These are phyloP conservation scores for Biscogniauxia sp. DNA, from an alignment of 2,329 filamentous ascomycete species.

Conservation along the genomic window DNA sequence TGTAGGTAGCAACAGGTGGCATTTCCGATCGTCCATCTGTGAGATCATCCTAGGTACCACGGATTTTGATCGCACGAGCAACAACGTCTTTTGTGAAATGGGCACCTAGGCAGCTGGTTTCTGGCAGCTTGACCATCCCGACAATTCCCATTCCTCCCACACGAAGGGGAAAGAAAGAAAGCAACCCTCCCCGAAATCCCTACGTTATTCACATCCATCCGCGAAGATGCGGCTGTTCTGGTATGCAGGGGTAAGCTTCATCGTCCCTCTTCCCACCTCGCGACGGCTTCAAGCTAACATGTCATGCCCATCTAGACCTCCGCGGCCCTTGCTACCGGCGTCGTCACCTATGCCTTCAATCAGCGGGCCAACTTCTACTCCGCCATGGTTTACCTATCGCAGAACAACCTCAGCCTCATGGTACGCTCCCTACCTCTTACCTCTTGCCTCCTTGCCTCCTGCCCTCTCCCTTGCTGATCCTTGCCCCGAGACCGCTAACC, in stretches of 20 bases:
- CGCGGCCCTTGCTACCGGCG: conserved; percentile 76
- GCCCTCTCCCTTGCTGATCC: conserved; percentile 1
- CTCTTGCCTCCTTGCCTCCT: too few relatives aligned
- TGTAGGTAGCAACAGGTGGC: conserved; percentile 22
- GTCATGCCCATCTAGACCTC: conserved; percentile 58
- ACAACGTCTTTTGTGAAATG: conserved; percentile 30
- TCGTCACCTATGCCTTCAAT: conserved; percentile 87
- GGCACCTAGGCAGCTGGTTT: conserved; percentile 33
- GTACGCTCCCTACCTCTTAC: too few relatives aligned
- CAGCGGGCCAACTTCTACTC: conserved; percentile 98
- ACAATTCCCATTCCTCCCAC: conserved; percentile 12
- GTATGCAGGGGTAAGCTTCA: conserved; percentile 57
- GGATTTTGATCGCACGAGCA: conserved; percentile 10
- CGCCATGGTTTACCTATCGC: conserved; percentile 91
- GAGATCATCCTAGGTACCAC: background rate
- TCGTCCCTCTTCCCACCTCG: conserved; percentile 8
- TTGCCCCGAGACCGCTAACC: conserved; percentile 10
- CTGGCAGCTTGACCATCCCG: conserved; percentile 18
- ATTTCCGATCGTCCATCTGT: conserved; percentile 7
- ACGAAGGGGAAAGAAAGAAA: too few relatives aligned
- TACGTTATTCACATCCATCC: conserved; percentile 6
- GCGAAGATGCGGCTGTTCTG: conserved; percentile 56
- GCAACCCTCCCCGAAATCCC: too few relatives aligned
- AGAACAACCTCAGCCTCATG: conserved; percentile 94
- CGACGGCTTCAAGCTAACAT: conserved; percentile 12